These are phyloP conservation scores for Aspergillus egyptiacus DNA, from an alignment of 495 filamentous ascomycete genomes.

Conservation along the genomic window DNA sequence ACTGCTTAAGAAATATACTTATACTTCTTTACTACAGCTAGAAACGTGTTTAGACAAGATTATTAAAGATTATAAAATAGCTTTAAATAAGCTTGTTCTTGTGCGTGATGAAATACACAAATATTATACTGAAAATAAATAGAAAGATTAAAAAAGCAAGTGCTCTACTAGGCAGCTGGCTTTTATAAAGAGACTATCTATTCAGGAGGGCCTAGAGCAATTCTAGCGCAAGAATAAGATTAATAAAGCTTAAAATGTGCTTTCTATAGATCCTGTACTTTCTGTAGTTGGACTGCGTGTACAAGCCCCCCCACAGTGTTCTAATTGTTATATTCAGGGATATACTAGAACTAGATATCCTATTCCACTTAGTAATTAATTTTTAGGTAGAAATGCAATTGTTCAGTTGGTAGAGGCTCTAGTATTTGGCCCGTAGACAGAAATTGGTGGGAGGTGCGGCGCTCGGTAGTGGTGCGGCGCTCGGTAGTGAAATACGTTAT, in stretches of 20 bases:
- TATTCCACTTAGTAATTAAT: not conserved
- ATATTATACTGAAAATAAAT: not conserved
- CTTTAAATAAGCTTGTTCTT: constrained; percentile 6
- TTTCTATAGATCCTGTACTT: not conserved
- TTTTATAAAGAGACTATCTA: constrained; percentile 7
- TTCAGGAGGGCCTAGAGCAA: constrained; percentile 4
- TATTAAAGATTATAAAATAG: constrained; percentile 4
- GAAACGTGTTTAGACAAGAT: constrained; percentile 10
- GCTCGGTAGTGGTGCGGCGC: too few species aligned
- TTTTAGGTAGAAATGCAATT: not conserved
- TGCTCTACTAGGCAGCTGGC: constrained; percentile 9
- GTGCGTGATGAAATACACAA: constrained; percentile 1
- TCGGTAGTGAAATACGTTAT: too few species aligned
- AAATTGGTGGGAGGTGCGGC: not conserved
- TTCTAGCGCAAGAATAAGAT: constrained; percentile 8
- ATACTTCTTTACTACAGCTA: not conserved
- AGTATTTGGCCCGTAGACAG: not conserved
- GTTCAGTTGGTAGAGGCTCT: not conserved
- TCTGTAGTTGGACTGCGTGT: constrained; percentile 1
- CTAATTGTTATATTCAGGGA: constrained; percentile 7
- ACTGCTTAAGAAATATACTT: not conserved
- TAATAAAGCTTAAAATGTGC: constrained; percentile 7
- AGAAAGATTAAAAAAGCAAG: not conserved
- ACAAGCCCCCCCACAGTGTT: constrained; percentile 5
- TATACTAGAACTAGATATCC: not conserved